Evolutionary conservation across 495 filamentous ascomycete genomes (phyloP).

Genomic region (Glutinoglossum americanum): DNA sequence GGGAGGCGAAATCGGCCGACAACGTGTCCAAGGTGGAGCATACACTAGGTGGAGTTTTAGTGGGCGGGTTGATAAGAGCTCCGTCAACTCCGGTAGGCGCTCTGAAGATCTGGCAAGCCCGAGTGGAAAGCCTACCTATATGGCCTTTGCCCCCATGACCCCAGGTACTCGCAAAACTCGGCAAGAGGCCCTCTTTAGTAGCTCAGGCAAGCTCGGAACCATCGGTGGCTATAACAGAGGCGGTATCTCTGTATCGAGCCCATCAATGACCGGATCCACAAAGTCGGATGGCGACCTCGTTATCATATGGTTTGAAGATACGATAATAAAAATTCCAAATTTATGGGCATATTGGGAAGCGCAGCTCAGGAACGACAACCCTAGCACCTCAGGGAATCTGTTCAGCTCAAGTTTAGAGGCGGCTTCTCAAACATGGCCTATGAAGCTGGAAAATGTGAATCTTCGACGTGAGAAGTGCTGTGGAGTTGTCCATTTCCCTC

Average conservation of each 20-base stretch:
- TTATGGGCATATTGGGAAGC: conserved; percentile 15
- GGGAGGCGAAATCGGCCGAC: conserved; percentile 29
- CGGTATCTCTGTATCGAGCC: conserved; percentile 34
- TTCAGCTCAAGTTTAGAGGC: conserved; percentile 6
- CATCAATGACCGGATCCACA: neutral
- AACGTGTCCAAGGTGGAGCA: conserved; percentile 41
- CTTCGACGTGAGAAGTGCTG: neutral
- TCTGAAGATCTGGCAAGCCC: conserved; percentile 1
- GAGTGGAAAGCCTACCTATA: conserved; percentile 5
- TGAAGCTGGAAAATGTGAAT: neutral
- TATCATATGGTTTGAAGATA: conserved; percentile 18
- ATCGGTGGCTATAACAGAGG: conserved; percentile 27
- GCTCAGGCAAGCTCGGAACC: conserved; percentile 15
- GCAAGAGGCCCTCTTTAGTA: conserved; percentile 32
- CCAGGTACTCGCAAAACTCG: conserved; percentile 48
- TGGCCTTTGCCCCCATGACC: conserved; percentile 47
- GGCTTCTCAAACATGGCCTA: neutral
- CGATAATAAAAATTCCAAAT: conserved; percentile 16
- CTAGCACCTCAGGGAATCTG: conserved; percentile 12
- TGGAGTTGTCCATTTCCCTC: neutral
- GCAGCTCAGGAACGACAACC: conserved; percentile 3
- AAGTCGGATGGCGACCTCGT: conserved; percentile 15
- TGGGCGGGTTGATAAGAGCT: conserved; percentile 37
- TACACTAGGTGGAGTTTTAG: conserved; percentile 44
- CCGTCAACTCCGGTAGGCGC: neutral